Conservation (phyloP, 2,329 filamentous ascomycete genomes). For the Phyllosticta citriasiana region DNA sequence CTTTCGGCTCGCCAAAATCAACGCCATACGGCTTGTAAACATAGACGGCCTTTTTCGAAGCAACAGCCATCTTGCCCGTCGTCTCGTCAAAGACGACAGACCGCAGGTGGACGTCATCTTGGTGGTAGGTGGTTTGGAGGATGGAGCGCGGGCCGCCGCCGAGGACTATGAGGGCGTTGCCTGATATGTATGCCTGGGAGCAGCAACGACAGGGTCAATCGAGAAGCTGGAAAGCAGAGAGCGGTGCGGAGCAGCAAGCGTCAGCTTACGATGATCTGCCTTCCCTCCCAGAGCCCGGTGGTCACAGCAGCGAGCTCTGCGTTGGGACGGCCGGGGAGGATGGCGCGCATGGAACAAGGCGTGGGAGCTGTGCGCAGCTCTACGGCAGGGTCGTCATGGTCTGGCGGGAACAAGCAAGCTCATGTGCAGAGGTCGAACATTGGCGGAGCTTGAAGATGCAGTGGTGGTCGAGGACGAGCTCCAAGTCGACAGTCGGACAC, state of each 20-base stretch:
- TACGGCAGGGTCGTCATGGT: conserved; percentile 10
- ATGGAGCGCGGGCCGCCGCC: conserved; percentile 53
- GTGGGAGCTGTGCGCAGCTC: not conserved
- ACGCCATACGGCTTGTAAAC: conserved; percentile 68
- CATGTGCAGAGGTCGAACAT: not conserved
- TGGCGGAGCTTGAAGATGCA: not conserved
- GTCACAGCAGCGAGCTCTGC: conserved; percentile 68
- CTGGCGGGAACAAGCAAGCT: not conserved
- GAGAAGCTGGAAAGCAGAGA: conserved; percentile 3
- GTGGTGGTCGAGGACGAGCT: not conserved
- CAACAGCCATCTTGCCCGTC: conserved; percentile 76
- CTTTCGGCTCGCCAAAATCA: conserved; percentile 63
- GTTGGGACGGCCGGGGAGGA: conserved; percentile 70
- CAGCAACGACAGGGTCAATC: conserved; percentile 1
- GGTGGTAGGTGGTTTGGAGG: conserved; percentile 84
- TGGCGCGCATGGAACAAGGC: conserved; percentile 52
- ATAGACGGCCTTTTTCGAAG: conserved; percentile 56
- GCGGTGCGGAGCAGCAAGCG: not conserved
- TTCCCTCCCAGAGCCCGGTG: conserved; percentile 61
- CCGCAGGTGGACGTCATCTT: conserved; percentile 58
- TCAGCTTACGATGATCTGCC: conserved; percentile 58
- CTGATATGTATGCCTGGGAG: conserved; percentile 72
- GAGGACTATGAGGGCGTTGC: conserved; percentile 77
- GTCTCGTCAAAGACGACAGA: conserved; percentile 72
- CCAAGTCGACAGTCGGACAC: not conserved